Evolutionary conservation across 2,329 filamentous ascomycete species (phyloP), one percentile per base, ranked within the genome.

Genomic region (Penicillium aurantiogriseum): DNA sequence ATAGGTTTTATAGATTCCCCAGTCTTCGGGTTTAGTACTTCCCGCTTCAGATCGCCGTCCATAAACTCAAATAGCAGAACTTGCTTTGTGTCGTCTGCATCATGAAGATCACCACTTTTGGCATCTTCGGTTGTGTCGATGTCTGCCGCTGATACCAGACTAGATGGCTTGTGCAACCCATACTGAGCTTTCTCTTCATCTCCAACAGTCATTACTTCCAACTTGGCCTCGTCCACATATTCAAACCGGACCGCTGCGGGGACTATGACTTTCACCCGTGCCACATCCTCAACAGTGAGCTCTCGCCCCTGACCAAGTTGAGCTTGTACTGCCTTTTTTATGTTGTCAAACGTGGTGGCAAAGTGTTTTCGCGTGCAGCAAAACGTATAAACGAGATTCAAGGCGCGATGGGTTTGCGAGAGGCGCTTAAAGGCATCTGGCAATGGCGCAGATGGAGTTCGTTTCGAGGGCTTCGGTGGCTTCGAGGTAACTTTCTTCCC

Each of bases 331-430:
- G 93, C 85, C 9, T 86, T 84, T 65, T 88, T 91, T 46, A 99
- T 89, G 6, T 89, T 96, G 17, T 94, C 89, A 64, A 97, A 91
- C 0, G 93, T 97, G 0, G 94, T 97, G 0, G 90, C 87, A 29
- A 97, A 82, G 67, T 97, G 90, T 71, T 96, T 97, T 45, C 94
- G 87, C 1, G 93, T 93, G 71, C 88, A 94, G 77, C 91, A 96
- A 71, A 99, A 97, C 0, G 94, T 97, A 67, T 91, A 96, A 0
- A 97, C 91, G 2, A 97, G 78, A 67, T 96, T 99, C 58, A 99
- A 77, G 1, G 94, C 93, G 59, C 87, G 85, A 71, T 97, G 90
- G 0, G 88, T 89, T 71, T 88, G 87, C 27, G 88, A 86, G 9
- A 97, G 81, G 42, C 81, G 79, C 56, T 85, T 88, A 73, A 97